Evolutionary conservation across 2,329 filamentous ascomycete species (phyloP).

Genomic region (Colletotrichum higginsianum): DNA sequence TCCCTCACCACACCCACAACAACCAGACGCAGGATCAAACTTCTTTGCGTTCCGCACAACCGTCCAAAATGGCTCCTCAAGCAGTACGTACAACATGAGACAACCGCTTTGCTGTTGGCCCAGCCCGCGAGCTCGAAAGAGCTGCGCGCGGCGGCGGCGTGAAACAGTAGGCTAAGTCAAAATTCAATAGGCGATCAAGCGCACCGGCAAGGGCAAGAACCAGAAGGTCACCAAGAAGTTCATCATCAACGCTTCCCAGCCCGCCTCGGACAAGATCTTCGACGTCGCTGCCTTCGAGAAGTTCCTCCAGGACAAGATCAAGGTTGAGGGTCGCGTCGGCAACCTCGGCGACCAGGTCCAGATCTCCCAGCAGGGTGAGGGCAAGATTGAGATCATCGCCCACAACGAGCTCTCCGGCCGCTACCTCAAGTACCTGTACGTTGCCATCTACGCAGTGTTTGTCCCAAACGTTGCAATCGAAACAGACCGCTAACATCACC

Average conservation of each 20-base stretch:
- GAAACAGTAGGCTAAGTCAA: constrained; percentile 96
- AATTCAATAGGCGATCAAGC: constrained; percentile 69
- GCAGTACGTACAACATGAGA: constrained; percentile 85
- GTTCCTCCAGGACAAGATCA: constrained; percentile 99
- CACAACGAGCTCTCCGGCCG: constrained; percentile 98
- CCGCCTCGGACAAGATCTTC: constrained; percentile 99
- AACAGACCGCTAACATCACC: constrained; percentile 16
- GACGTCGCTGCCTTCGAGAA: constrained; percentile 99
- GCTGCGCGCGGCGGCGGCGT: constrained; percentile 62
- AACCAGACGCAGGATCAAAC: constrained; percentile 87
- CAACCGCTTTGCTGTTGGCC: constrained; percentile 94
- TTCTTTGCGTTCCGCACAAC: constrained; percentile 68
- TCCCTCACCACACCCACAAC: constrained; percentile 44
- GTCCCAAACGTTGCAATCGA: neutral
- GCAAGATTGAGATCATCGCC: constrained; percentile 97
- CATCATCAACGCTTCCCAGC: constrained; percentile 99
- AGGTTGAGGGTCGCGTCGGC: constrained; percentile 97
- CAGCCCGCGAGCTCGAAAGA: constrained; percentile 59
- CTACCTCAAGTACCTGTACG: constrained; percentile 99
- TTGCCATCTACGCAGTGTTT: constrained; percentile 46
- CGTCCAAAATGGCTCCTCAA: constrained; percentile 83
- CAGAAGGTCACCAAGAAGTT: constrained; percentile 93
- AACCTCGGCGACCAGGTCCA: constrained; percentile 96
- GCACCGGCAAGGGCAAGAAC: constrained; percentile 77
- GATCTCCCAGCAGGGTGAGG: constrained; percentile 92